A percentile compares a stretch with the other conserved stretches of the same genome.
These are phyloP conservation scores for Yamadazyma kanchanaburiensis DNA, from an alignment of 1,139 yeast genomes.

Conservation along the genomic window DNA sequence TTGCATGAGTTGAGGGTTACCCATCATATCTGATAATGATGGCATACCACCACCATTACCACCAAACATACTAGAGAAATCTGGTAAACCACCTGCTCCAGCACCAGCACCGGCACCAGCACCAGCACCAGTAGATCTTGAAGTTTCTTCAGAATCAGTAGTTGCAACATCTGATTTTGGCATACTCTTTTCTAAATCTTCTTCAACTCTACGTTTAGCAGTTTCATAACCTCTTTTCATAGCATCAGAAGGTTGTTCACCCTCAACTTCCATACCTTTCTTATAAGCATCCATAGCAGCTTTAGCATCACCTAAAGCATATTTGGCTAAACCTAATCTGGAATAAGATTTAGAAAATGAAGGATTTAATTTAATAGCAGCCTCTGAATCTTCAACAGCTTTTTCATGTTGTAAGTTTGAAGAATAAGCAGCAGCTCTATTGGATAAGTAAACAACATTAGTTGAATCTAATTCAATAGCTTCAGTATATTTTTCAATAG, in stretches of 20 bases:
- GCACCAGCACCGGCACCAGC: conserved; percentile 63
- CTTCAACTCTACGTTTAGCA: conserved; percentile 81
- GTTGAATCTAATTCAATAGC: conserved; percentile 73
- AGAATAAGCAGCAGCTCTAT: conserved; percentile 96
- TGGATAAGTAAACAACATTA: conserved; percentile 84
- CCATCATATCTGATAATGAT: conserved; percentile 58
- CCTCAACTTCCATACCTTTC: conserved; percentile 83
- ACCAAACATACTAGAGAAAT: conserved; percentile 58
- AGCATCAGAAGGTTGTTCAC: conserved; percentile 78
- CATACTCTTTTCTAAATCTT: conserved; percentile 54
- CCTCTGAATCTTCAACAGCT: conserved; percentile 82
- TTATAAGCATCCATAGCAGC: conserved; percentile 90
- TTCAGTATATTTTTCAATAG: conserved; percentile 72
- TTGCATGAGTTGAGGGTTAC: conserved; percentile 86
- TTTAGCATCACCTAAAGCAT: conserved; percentile 84
- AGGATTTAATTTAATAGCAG: conserved; percentile 77
- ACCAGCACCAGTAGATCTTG: conserved; percentile 23
- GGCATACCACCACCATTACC: conserved; percentile 68
- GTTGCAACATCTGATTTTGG: conserved; percentile 18
- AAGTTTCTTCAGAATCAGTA: conserved; percentile 13
- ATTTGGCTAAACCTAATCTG: conserved; percentile 89
- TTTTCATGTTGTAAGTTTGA: conserved; percentile 68
- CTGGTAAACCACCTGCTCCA: conserved; percentile 66
- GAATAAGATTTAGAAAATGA: conserved; percentile 89
- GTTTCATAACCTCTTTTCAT: conserved; percentile 94